Percentiles rank a stretch among this genome's conserved stretches.
Evolutionary conservation across 2,329 filamentous ascomycete genomes (phyloP).

Genomic region (Fusarium sp.): DNA sequence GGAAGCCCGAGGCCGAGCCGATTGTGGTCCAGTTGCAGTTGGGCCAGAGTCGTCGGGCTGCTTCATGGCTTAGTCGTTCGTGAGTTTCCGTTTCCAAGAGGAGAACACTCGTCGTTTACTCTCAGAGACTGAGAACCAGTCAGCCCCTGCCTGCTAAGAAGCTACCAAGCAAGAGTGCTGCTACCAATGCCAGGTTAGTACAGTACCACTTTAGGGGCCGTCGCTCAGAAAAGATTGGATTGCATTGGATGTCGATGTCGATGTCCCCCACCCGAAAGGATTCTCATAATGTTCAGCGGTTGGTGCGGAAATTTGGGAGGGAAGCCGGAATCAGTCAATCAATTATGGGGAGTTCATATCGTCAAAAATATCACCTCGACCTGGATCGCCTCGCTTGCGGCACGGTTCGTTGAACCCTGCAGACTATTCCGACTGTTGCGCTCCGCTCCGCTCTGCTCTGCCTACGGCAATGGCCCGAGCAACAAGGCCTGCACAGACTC

Average conservation of each 20-base stretch:
- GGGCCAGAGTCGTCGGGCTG: constrained; percentile 16
- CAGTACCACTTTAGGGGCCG: constrained; percentile 1
- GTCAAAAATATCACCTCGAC: background rate
- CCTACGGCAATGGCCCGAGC: background rate
- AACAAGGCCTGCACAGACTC: background rate
- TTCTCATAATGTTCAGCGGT: background rate
- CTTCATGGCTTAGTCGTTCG: constrained; percentile 29
- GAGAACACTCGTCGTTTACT: constrained; percentile 23
- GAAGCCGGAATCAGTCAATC: background rate
- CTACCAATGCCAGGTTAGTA: background rate
- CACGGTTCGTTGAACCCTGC: constrained; percentile 17
- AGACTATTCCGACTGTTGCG: background rate
- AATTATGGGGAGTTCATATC: constrained; percentile 12
- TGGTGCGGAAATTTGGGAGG: constrained; percentile 4
- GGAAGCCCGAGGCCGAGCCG: constrained; percentile 20
- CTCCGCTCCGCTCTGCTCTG: background rate
- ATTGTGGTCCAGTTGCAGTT: constrained; percentile 1
- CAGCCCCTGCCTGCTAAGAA: constrained; percentile 19
- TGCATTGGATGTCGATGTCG: background rate
- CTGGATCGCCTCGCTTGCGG: constrained; percentile 17
- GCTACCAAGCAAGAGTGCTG: background rate
- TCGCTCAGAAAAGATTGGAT: background rate
- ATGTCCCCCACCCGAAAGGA: constrained; percentile 12
- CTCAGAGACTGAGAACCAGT: constrained; percentile 20
- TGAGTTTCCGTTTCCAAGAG: constrained; percentile 17